Base-by-base conservation (phyloP, 2,329 filamentous ascomycete species). In the Neonectria faginata region DNA sequence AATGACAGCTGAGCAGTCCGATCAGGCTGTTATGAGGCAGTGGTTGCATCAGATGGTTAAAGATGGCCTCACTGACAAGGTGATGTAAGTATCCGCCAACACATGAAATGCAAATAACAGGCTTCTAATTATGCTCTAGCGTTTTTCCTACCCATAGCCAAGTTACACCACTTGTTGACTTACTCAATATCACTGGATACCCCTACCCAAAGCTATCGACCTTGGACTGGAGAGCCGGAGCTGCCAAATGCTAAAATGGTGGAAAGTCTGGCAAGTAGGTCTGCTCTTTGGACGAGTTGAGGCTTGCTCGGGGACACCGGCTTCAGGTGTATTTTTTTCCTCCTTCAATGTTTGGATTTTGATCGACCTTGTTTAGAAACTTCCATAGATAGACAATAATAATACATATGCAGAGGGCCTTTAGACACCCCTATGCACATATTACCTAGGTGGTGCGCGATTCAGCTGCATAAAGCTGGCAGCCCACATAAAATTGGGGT, bases 101-200 rank as follows among this genome's bases (percentile, higher is more conserved):
- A 3, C 22, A 10, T 0, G 1, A 1, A 12, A 31, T n/a, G 10
- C 9, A 16, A 16, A 5, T 18, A 6, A 6, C 5, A 5, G 36
- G 12, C 3, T 62, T 36, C 53, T 62, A 22, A 58, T 29, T 39
- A 5, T 31, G 22, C 2, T 20, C 7, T 5, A 60, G 57, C 1
- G 57, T 64, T 52, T 55, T 65, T 12, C 59, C 63, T 12, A 63
- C 63, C 0, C 63, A 65, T 9, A 55, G 63, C 1, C 54, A 59
- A 4, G 55, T 65, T 14, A 55, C 44, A 4, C 51, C 53, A 7
- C 33, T 66, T 9, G 20, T 51, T n/a, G 64, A 66, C 10, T 20
- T 66, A 27, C 45, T 60, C 33, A 47, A 64, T 20, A 54, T 54
- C 33, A 57, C 60, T 6, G 64, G 51, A 4, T 66, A 64, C 20